Evolutionary conservation across 768 basidiomycete species (phyloP).

Genomic region (Fistulinella prunicolor): DNA sequence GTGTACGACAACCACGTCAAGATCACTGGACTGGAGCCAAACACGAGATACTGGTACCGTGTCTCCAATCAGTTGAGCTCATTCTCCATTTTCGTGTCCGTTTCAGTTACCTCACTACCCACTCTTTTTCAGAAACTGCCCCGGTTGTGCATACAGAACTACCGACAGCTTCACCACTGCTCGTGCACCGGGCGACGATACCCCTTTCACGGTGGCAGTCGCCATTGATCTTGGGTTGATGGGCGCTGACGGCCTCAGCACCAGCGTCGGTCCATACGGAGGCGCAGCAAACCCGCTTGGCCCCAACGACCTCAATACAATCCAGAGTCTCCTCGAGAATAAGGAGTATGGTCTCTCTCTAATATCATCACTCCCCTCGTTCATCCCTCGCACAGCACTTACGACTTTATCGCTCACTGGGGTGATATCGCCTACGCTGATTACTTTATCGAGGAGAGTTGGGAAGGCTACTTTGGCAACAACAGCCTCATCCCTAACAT

Average conservation of each 20-base stretch:
- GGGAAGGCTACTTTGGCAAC: constrained; percentile 30
- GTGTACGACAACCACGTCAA: constrained; percentile 31
- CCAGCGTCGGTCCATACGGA: constrained; percentile 26
- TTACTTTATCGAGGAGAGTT: constrained; percentile 31
- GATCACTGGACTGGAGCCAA: constrained; percentile 21
- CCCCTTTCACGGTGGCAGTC: constrained; percentile 23
- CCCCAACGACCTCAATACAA: constrained; percentile 26
- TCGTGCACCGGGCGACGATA: constrained; percentile 16
- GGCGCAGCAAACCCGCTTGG: constrained; percentile 21
- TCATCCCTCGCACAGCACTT: constrained; percentile 18
- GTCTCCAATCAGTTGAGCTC: constrained; percentile 24
- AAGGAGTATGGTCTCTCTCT: constrained; percentile 19
- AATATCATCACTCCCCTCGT: not conserved
- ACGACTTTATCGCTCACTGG: constrained; percentile 25
- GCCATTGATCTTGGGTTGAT: constrained; percentile 28
- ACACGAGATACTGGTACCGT: constrained; percentile 29
- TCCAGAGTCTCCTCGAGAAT: constrained; percentile 28
- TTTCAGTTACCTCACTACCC: not conserved
- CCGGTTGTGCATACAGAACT: constrained; percentile 25
- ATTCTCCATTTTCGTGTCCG: not conserved
- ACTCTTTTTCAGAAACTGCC: constrained; percentile 18
- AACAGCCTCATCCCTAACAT: constrained; percentile 23
- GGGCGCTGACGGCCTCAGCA: constrained; percentile 29
- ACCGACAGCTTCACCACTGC: constrained; percentile 27
- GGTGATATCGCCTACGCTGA: constrained; percentile 28